Conservation (phyloP, 1,284 basidiomycete genomes). For the Pterulicium gracile region DNA sequence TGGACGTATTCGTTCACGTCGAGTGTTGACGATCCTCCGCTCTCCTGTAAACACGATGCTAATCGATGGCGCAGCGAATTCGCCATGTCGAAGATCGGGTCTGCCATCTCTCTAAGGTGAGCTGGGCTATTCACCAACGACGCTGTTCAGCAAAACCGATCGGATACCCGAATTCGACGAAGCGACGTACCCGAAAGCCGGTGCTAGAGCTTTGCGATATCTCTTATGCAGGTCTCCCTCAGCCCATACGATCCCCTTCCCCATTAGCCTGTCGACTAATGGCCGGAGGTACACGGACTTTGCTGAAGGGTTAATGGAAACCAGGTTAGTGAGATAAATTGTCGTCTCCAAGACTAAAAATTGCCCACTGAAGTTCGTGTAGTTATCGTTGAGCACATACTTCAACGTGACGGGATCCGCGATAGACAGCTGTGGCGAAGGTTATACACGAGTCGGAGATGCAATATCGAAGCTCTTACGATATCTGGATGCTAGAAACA, state of each 20-base stretch:
- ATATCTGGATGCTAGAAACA: background rate
- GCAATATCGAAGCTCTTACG: no score
- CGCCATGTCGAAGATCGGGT: background rate
- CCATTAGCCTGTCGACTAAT: constrained; percentile 13
- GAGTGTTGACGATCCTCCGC: background rate
- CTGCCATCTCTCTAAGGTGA: background rate
- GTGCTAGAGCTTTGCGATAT: constrained; percentile 19
- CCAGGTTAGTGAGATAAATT: no score
- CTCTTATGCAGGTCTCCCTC: constrained; percentile 24
- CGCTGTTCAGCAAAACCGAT: no score
- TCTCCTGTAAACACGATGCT: background rate
- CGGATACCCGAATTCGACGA: no score
- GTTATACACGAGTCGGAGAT: no score
- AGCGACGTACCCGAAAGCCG: constrained; percentile 11
- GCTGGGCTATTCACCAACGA: no score
- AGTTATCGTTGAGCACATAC: background rate
- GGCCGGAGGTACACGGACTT: constrained; percentile 18
- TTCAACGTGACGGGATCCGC: background rate
- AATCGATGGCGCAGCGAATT: background rate
- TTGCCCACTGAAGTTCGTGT: background rate
- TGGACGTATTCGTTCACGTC: background rate
- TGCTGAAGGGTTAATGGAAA: background rate
- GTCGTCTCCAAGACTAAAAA: no score
- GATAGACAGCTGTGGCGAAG: background rate
- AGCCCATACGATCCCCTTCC: constrained; percentile 24